These are phyloP conservation scores for Neonectria ditissima DNA, from an alignment of 2,329 filamentous ascomycete genomes.

Conservation along the genomic window DNA sequence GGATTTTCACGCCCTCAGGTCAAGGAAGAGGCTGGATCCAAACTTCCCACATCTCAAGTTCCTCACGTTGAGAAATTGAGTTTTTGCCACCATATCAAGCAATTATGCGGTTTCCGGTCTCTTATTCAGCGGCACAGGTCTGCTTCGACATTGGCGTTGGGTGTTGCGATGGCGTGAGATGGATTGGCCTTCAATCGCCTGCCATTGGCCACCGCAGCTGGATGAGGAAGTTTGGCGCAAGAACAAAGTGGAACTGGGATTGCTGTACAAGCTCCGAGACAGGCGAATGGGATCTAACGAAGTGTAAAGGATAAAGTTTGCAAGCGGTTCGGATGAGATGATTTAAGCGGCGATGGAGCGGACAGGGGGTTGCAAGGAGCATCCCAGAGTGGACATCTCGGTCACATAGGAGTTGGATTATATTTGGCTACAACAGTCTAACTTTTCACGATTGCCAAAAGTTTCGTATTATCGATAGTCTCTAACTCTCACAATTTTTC, in stretches of 20 bases:
- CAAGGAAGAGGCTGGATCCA: slow-evolving; percentile 10
- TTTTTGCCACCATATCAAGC: slow-evolving; percentile 50
- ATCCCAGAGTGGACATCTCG: neutral
- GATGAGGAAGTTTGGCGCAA: neutral
- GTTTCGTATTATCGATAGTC: neutral
- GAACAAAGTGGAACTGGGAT: neutral
- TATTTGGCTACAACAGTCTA: neutral
- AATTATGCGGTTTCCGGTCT: no score
- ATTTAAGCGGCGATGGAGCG: neutral
- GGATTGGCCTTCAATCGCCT: slow-evolving; percentile 6
- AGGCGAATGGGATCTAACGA: slow-evolving; percentile 4
- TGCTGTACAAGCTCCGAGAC: neutral
- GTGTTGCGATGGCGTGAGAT: slow-evolving; percentile 16
- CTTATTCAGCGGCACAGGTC: no score
- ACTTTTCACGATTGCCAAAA: neutral
- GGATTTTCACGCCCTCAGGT: slow-evolving; percentile 48
- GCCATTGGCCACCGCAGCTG: slow-evolving; percentile 7
- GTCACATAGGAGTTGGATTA: no score
- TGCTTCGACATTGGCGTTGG: slow-evolving; percentile 18
- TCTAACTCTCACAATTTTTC: neutral
- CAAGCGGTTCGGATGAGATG: neutral
- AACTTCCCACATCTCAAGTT: slow-evolving; percentile 51
- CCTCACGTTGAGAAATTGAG: slow-evolving; percentile 54
- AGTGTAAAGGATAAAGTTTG: neutral
- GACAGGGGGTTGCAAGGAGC: neutral